These are phyloP conservation scores for Bromus sterilis DNA, from an alignment of 176 grass and related monocot genomes.

Conservation along the genomic window DNA sequence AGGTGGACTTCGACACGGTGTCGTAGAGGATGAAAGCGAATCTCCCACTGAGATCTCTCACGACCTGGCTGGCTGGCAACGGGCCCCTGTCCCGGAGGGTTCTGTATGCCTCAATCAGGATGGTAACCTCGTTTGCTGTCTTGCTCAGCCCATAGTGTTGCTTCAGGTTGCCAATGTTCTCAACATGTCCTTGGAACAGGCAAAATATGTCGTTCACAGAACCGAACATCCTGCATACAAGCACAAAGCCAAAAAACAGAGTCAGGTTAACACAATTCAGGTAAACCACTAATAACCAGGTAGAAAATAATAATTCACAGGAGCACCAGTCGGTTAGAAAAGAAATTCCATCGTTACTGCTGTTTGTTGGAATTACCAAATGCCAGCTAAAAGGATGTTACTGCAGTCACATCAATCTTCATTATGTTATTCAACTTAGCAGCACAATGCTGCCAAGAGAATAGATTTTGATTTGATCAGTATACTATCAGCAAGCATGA, in stretches of 20 bases:
- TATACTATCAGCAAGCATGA: neutral
- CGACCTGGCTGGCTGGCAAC: conserved; percentile 75
- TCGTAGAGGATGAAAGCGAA: conserved; percentile 82
- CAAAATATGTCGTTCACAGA: conserved; percentile 85
- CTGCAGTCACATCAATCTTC: neutral
- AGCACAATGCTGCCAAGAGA: neutral
- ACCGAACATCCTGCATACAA: conserved; percentile 59
- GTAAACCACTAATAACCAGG: neutral
- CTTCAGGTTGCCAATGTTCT: conserved; percentile 82
- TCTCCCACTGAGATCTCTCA: conserved; percentile 83
- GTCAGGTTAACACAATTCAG: neutral
- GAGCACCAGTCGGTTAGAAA: neutral
- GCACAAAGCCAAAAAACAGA: neutral
- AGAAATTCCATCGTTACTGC: neutral
- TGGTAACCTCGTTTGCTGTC: conserved; percentile 73
- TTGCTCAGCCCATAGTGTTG: conserved; percentile 87
- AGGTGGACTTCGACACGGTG: conserved; percentile 63
- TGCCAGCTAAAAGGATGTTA: neutral
- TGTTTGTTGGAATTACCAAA: neutral
- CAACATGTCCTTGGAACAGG: conserved; percentile 75
- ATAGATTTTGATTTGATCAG: neutral
- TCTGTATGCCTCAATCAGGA: conserved; percentile 86
- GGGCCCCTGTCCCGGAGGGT: conserved; percentile 88
- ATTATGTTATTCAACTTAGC: neutral
- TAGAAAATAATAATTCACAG: neutral